These are phyloP conservation scores for Phytophthora megakarya DNA, from an alignment of 352 stramenopile genomes.

Conservation along the genomic window DNA sequence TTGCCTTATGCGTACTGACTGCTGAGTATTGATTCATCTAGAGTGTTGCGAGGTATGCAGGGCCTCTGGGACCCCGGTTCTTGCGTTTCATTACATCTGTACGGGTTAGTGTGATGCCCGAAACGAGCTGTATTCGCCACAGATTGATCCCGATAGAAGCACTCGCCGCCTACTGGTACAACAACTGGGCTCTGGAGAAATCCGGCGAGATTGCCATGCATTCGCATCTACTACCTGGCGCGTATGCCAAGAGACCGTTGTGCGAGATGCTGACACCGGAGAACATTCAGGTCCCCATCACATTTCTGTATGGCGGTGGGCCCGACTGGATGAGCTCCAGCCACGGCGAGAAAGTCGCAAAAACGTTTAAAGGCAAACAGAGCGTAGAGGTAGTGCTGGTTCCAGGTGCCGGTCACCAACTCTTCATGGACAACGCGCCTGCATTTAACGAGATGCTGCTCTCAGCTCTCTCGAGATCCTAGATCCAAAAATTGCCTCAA, in stretches of 20 bases:
- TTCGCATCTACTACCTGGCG: slow-evolving; percentile 63
- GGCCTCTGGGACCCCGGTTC: slow-evolving; percentile 56
- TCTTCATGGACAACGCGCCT: slow-evolving; percentile 73
- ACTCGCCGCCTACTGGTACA: slow-evolving; percentile 70
- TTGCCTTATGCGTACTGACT: background rate
- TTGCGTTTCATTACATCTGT: slow-evolving; percentile 49
- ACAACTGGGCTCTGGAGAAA: slow-evolving; percentile 74
- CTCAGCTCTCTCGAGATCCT: slow-evolving; percentile 26
- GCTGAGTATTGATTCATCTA: slow-evolving; percentile 16
- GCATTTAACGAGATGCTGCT: slow-evolving; percentile 68
- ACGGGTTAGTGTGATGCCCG: slow-evolving; percentile 60
- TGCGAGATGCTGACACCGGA: slow-evolving; percentile 61
- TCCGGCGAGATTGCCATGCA: slow-evolving; percentile 75
- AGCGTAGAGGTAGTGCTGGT: slow-evolving; percentile 54
- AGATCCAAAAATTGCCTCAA: too few species aligned
- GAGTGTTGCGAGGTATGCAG: slow-evolving; percentile 55
- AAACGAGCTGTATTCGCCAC: slow-evolving; percentile 60
- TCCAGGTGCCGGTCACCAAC: slow-evolving; percentile 58
- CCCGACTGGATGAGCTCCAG: slow-evolving; percentile 73
- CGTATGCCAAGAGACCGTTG: slow-evolving; percentile 60
- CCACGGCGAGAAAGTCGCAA: slow-evolving; percentile 56
- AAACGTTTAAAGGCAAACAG: slow-evolving; percentile 42
- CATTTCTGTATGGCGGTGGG: slow-evolving; percentile 69
- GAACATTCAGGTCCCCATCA: slow-evolving; percentile 61
- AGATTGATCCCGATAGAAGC: slow-evolving; percentile 45